A percentile compares a stretch with the other conserved stretches of the same genome.
phyloP scores from a whole-genome alignment of 148 eudicot species.

The Heliamphora exappendiculata region DNA sequence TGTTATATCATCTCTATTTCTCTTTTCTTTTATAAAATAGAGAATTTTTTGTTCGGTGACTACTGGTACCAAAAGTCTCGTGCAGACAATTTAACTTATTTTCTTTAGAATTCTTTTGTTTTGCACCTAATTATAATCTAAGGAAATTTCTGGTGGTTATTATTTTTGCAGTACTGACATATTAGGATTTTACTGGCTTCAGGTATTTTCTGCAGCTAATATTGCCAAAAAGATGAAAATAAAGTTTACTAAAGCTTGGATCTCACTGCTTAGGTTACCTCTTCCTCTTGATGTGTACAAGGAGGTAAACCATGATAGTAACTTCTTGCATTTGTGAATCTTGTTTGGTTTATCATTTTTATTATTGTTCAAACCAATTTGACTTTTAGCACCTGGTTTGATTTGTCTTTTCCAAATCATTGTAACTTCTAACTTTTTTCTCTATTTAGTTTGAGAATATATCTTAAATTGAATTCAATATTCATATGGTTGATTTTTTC shows the following conservation, averaged over 20 bases:
- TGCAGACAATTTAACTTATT: not conserved
- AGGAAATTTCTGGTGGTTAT: not conserved
- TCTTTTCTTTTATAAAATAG: not conserved
- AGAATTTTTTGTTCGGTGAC: not conserved
- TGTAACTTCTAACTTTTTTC: not conserved
- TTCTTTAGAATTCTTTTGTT: not conserved
- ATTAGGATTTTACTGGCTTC: constrained; percentile 13
- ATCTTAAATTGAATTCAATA: not conserved
- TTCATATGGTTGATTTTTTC: not conserved
- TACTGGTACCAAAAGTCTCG: not conserved
- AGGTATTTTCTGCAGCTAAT: constrained; percentile 38
- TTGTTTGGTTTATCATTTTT: not conserved
- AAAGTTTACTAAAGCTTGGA: constrained; percentile 85
- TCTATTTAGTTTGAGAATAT: not conserved
- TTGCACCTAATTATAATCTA: not conserved
- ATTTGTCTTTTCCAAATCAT: not conserved
- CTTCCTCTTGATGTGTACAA: constrained; percentile 90
- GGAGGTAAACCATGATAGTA: constrained; percentile 47
- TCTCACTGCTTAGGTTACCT: constrained; percentile 66
- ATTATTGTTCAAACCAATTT: not conserved
- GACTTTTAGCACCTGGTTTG: not conserved
- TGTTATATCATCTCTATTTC: not conserved
- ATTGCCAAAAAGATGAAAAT: constrained; percentile 62
- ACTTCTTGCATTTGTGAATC: not conserved
- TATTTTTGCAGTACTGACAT: not conserved